Evolutionary conservation across 202 grass and related monocot genomes (phyloP), one percentile per base, ranked within the genome.

Genomic region (Dendrocalamus latiflorus): DNA sequence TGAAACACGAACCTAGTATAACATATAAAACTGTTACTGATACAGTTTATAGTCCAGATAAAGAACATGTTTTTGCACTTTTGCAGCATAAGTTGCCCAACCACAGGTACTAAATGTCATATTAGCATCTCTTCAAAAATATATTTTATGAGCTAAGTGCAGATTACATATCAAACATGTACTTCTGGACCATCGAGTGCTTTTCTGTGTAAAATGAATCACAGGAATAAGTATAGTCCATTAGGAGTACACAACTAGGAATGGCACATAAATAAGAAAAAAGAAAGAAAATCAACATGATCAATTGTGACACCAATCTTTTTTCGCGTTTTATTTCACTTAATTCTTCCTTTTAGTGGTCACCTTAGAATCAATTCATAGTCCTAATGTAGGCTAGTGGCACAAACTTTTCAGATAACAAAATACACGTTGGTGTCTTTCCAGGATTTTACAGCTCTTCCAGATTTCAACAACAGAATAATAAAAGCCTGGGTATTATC

Each of bases 1-100:
- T 64, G 95, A 95, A 58, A 98, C 83, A 83, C 92, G 88, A 79
- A 98, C 87, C 95, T 98, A 88, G 62, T 57, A 70, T 76, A 72
- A 47, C 66, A 91, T 76, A 77, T 41, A 88, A 85, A 76, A 79
- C 22, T 45, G 49, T 82, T 82, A 89, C 24, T 5, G 6, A 50
- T 26, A 76, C 61, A 71, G 30, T 67, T 73, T 65, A 67, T 45
- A 85, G 11, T 67, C 34, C 69, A 65, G 36, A 58, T 18, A 77
- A 65, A 65, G 33, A 72, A 18, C 63, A 68, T 60, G 41, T 60
- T 72, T 18, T 81, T 44, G 71, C 48, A 62, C n/a, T n/a, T n/a
- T n/a, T n/a, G 26, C 48, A 61, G 26, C 58, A 77, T 65, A 75
- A 80, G 28, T 75, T 38, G 39, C 36, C 76, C 4, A 37, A 72